A percentile compares a stretch with the other conserved stretches of the same genome.
Conservation (phyloP, 2,329 filamentous ascomycete species). For the Huntiella abstrusa region DNA sequence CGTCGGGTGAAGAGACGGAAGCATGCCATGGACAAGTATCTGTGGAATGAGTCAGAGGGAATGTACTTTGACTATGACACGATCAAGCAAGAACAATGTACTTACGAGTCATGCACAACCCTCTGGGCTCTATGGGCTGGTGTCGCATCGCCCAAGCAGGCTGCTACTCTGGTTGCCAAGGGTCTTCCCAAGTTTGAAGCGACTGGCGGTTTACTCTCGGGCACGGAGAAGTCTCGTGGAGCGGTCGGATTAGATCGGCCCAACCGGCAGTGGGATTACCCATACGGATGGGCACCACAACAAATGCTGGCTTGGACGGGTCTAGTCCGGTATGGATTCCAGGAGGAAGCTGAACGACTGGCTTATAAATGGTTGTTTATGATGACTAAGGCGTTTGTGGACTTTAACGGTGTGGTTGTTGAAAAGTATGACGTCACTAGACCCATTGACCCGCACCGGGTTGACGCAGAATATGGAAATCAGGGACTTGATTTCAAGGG, state of each 20-base stretch:
- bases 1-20: conserved; percentile 71
- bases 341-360: conserved; percentile 71
- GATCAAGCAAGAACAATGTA: conserved; percentile 56
- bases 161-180: conserved; percentile 60
- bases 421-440: conserved; percentile 97
- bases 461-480: conserved; percentile 95
- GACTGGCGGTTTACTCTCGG: conserved; percentile 71
- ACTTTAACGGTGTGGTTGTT: conserved; percentile 94
- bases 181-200: conserved; percentile 78
- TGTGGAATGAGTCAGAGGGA: conserved; percentile 80
- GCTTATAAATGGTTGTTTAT: conserved; percentile 97
- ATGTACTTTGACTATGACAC: conserved; percentile 99
- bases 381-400: conserved; percentile 95
- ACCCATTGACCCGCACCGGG: conserved; percentile 74
- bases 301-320: conserved; percentile 97
- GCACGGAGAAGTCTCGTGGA: conserved; percentile 77
- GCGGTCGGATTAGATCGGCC: conserved; percentile 61
- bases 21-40: conserved; percentile 71
- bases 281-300: conserved; percentile 95
- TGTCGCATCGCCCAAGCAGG: conserved; percentile 67
- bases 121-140: conserved; percentile 98
- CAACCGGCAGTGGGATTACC: conserved; percentile 96
- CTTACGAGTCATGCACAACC: conserved; percentile 80
- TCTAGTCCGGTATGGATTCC: conserved; percentile 76
- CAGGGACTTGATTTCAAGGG: conserved; percentile 92